Evolutionary conservation across 805 yeast species (phyloP), one percentile per base, ranked within the genome.

Genomic region (Torulaspora quercuum): DNA sequence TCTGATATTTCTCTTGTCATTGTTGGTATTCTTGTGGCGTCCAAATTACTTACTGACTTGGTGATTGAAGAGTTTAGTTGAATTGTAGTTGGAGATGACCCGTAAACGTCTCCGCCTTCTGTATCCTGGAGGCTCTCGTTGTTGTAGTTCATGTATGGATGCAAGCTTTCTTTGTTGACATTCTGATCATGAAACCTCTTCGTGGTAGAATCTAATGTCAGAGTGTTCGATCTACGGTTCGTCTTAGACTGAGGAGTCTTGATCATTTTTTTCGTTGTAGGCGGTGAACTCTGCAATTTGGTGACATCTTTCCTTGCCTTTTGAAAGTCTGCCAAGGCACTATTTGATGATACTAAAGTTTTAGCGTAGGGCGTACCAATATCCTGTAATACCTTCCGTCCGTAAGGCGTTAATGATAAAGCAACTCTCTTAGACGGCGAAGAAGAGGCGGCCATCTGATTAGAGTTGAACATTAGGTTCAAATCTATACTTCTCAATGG

Each of bases 31-130:
- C 33, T 46, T 11, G 35, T 29, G 8, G 33, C 33, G 26, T 49
- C 45, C 19, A 51, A 17, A 29, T 46, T 48, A 13, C 50, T 48
- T 6, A 50, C 37, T 3, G 61, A 53, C 39, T 60, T 59, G 2
- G 60, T 55, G 9, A 55, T 59, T 0, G 63, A 57, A 2, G 61
- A 56, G 37, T 60, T 52, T 14, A 60, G 46, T 42, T 60, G 64
- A 29, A 60, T 57, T 3, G 65, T 60, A 2, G 65, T 59, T 12
- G 63, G 65, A 1, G 65, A 60, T 11, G 64, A 59, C 3, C 63
- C 63, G 41, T 52, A 57, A 1, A 49, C 39, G 18, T 42, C 56
- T 11, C 41, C 51, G n/a, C 44, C 41, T 22, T 43, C 44, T 6
- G 34, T 35, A 13, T 35, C 50, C 9, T 25, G 30, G 1, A 32